Conservation (phyloP, 1,139 yeast genomes). For the Pneumocystis jirovecii region DNA sequence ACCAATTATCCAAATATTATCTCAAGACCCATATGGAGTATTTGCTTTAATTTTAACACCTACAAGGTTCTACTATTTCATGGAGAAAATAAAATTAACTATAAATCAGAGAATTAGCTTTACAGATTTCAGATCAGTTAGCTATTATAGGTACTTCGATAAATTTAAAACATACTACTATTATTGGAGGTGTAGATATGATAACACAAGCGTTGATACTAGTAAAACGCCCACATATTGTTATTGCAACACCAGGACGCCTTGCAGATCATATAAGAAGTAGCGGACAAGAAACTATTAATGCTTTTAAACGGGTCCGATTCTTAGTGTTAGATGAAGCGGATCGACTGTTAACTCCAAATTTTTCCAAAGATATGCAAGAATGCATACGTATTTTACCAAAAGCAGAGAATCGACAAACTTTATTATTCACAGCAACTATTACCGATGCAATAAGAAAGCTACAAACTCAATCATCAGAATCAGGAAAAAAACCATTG, state of each 20-base stretch:
- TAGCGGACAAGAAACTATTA: conserved; percentile 77
- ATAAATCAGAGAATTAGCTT: conserved; percentile 58
- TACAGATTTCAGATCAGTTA: conserved; percentile 94
- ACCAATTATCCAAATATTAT: conserved; percentile 89
- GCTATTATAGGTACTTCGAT: conserved; percentile 80
- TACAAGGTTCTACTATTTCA: conserved; percentile 29
- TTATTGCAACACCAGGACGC: conserved; percentile 95
- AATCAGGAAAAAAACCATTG: conserved; percentile 48
- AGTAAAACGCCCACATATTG: conserved; percentile 78
- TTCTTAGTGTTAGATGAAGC: conserved; percentile 91
- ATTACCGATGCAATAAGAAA: conserved; percentile 83
- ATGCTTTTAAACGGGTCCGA: conserved; percentile 54
- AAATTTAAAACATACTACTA: conserved; percentile 63
- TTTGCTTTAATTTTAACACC: conserved; percentile 85
- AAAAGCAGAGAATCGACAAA: conserved; percentile 56
- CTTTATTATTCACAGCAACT: conserved; percentile 86
- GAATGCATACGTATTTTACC: conserved; percentile 60
- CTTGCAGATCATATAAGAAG: conserved; percentile 80
- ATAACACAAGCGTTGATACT: conserved; percentile 69
- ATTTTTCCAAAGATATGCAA: conserved; percentile 66
- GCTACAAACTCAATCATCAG: conserved; percentile 51
- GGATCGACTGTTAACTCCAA: conserved; percentile 69
- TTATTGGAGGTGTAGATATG: conserved; percentile 93
- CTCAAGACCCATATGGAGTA: conserved; percentile 85
- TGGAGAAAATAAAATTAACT: not conserved